phyloP scores from a whole-genome alignment of 2,329 filamentous ascomycete species.

The Calonectria montana region DNA sequence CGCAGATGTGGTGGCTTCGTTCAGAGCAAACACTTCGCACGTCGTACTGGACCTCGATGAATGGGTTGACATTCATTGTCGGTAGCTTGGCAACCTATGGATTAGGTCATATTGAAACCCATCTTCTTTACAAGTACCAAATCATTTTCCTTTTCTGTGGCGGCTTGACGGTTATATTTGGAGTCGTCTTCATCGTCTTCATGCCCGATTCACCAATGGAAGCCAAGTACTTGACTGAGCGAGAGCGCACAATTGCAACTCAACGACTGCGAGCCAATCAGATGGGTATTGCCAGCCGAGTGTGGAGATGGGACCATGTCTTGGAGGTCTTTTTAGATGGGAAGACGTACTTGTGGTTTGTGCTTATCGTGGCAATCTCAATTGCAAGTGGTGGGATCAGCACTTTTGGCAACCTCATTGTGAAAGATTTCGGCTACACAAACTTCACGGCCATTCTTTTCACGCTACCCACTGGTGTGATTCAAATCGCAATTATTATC shows the following conservation, averaged over 20 bases:
- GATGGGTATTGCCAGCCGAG: slow-evolving; percentile 48
- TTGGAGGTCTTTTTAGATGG: slow-evolving; percentile 48
- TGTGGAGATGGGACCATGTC: slow-evolving; percentile 53
- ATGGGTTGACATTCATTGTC: not conserved
- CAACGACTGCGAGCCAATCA: slow-evolving; percentile 64
- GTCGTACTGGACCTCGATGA: slow-evolving; percentile 4
- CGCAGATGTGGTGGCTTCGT: slow-evolving; percentile 4
- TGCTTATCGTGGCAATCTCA: slow-evolving; percentile 62
- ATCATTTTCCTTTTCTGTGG: slow-evolving; percentile 42
- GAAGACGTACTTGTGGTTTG: slow-evolving; percentile 53
- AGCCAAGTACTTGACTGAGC: slow-evolving; percentile 63
- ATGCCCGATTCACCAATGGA: slow-evolving; percentile 73
- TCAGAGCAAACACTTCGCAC: slow-evolving; percentile 7
- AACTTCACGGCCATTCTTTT: slow-evolving; percentile 66
- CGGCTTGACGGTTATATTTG: slow-evolving; percentile 54
- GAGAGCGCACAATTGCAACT: slow-evolving; percentile 68
- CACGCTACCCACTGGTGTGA: slow-evolving; percentile 68
- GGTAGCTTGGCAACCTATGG: not conserved
- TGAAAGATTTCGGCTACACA: slow-evolving; percentile 66
- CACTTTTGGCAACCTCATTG: slow-evolving; percentile 67
- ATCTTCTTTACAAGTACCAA: slow-evolving; percentile 12
- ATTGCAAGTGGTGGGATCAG: slow-evolving; percentile 61
- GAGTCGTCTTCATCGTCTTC: slow-evolving; percentile 58
- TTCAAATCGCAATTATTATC: slow-evolving; percentile 69
- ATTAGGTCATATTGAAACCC: not conserved